Evolutionary conservation across 768 basidiomycete species (phyloP), one percentile per base, ranked within the genome.

Genomic region (Lentinula boryana): DNA sequence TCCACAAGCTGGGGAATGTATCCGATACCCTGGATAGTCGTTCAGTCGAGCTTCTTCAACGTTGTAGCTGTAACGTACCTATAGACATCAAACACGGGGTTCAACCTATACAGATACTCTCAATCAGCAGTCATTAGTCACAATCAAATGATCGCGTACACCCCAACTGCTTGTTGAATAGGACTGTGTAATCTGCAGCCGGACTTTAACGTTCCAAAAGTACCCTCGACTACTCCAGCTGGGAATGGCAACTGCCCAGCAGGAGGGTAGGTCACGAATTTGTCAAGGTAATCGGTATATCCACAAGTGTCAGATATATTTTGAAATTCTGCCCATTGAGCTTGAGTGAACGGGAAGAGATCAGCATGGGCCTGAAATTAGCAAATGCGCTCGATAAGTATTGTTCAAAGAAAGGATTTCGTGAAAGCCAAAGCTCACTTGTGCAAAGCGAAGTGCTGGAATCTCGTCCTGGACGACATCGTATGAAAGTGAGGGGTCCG

Each of bases 191-290:
- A 74, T 8, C 80, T 72, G 63, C 82, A 84, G 8, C 65, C 68
- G 4, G 75, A 57, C 16, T 68, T 76, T 4, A 74, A 72, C 9
- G 67, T 69, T 64, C 65, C 74, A 68, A 69, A 81, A 36, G 72
- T 81, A 50, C 72, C 78, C 65, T 68, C 82, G 60, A 62, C 75
- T 60, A 75, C 75, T 9, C 69, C 75, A 10, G 80, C 80, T 2
- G 86, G 86, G 16, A 89, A 76, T 16, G 87, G 87, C 41, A 89
- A 76, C 33, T 76, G 78, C 0, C 84, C 84, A 18, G 75, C 71
- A 0, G 88, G 88, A 4, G 88, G 88, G 65, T 83, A 89, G 1
- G 79, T 85, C 35, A 87, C 80, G 64, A 84, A 78, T 56, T 85
- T 78, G 21, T 82, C 78, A 4, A 85, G 72, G 65, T 88, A 89